Evolutionary conservation across 2,329 filamentous ascomycete genomes (phyloP).

Genomic region (Epichloe uncinata): DNA sequence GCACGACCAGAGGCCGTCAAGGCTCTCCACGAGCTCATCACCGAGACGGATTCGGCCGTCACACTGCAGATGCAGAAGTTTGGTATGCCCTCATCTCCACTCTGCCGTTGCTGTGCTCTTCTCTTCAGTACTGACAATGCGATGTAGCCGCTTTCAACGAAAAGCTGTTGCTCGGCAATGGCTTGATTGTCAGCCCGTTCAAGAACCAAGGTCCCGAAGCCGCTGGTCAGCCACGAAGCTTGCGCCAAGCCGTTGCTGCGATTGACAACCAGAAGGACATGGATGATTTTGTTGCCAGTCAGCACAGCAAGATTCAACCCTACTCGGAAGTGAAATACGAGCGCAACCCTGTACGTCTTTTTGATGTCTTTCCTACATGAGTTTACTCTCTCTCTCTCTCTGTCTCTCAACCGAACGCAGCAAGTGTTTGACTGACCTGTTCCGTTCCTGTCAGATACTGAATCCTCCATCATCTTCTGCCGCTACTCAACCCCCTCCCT

Average conservation of each 20-base stretch:
- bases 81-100: constrained; percentile 39
- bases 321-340: constrained; percentile 72
- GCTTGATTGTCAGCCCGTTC: constrained; percentile 72
- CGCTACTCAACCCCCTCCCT: constrained; percentile 5
- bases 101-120: neutral
- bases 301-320: constrained; percentile 54
- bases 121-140: constrained; percentile 1
- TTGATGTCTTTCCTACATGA: neutral
- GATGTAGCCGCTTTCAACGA: constrained; percentile 79
- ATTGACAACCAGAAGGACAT: constrained; percentile 86
- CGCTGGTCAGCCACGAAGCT: constrained; percentile 46
- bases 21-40: constrained; percentile 68
- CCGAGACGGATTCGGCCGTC: constrained; percentile 77
- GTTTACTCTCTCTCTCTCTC: neutral
- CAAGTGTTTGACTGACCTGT: neutral
- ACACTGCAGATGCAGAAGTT: constrained; percentile 93
- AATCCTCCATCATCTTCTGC: constrained; percentile 18
- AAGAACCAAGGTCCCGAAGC: constrained; percentile 35
- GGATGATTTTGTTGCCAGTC: constrained; percentile 59
- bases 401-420: too few species aligned
- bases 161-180: constrained; percentile 82
- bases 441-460: constrained; percentile 22
- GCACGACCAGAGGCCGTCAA: constrained; percentile 70
- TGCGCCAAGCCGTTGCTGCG: constrained; percentile 66
- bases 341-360: constrained; percentile 54